Evolutionary conservation across 169 alveolate species (phyloP), one percentile per base, ranked within the genome.

Genomic region (Plasmodium chabaudi): DNA sequence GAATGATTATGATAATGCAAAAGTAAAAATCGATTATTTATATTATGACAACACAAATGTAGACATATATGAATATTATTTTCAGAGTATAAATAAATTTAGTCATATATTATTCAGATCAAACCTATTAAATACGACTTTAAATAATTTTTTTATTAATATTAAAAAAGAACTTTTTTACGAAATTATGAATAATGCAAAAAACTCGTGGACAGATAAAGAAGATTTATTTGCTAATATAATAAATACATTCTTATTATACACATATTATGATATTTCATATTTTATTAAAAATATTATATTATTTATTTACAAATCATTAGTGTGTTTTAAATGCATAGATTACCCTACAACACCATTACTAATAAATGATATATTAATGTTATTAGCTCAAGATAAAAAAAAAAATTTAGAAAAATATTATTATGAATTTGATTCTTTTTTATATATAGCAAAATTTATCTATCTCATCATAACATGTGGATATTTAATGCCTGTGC

Each of bases 401-500:
- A 46, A 47, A 25, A 6, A 49, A 12, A 46, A 63, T 13, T 51
- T 56, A 13, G 72, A 67, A 17, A 46, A 77, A 12, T 77, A 77
- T 42, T 67, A 69, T 56, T 77, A 77, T 34, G 77, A 77, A 51
- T 64, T 27, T 57, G 88, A 77, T 1, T 77, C 88, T 19, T 77
- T 77, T 23, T 61, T 64, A 69, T 47, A 63, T 56, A 21, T 77
- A 42, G 57, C 60, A 3, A 77, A 77, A 77, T 51, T 63, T 63
- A 44, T 77, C 10, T 63, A 42, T 44, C 23, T 77, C 63, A 77
- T 77, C 21, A 63, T 77, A 21, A 77, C 68, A 21, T 77, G 88
- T 44, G 88, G 88, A 53, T 77, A 77, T 77, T 77, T 77, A 64
- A 77, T 64, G 88, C 77, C 88, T 68, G n/a, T 77, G 9, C 56